Conservation (phyloP, 495 filamentous ascomycete species). For the Letharia columbiana region DNA sequence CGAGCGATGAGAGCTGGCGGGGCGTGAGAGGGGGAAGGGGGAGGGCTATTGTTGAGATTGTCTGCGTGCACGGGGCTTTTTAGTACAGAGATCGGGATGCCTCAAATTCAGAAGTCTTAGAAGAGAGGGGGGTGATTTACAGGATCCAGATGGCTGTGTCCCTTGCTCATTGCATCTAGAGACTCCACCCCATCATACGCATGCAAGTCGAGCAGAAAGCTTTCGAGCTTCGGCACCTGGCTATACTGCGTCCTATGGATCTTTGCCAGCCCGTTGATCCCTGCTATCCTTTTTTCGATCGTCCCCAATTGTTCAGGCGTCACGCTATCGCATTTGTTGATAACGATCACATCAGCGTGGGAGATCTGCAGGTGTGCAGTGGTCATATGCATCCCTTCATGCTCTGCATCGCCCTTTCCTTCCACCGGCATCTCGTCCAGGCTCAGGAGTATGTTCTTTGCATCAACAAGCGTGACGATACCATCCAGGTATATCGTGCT, state of each 20-base stretch:
- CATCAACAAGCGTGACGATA: constrained; percentile 92
- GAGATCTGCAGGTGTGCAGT: constrained; percentile 94
- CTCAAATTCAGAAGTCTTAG: no score
- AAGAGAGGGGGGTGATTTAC: constrained; percentile 34
- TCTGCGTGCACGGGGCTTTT: constrained; percentile 36
- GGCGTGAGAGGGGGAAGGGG: constrained; percentile 47
- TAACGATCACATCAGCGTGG: constrained; percentile 89
- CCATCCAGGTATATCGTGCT: constrained; percentile 94
- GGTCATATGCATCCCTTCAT: constrained; percentile 59
- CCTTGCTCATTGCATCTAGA: constrained; percentile 52
- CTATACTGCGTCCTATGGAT: constrained; percentile 74
- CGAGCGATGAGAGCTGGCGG: constrained; percentile 50
- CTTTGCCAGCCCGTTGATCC: constrained; percentile 86
- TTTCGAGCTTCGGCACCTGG: constrained; percentile 71
- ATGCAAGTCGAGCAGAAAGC: constrained; percentile 78
- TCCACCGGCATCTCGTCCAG: constrained; percentile 56
- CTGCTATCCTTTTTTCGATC: constrained; percentile 57
- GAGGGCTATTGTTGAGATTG: constrained; percentile 79
- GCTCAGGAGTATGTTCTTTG: constrained; percentile 75
- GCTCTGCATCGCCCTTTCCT: constrained; percentile 42
- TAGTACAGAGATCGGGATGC: no score
- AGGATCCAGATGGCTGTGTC: constrained; percentile 76
- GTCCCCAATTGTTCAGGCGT: constrained; percentile 52
- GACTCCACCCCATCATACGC: constrained; percentile 76
- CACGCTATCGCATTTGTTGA: constrained; percentile 95